Evolutionary conservation across 306 rosid genomes (phyloP).

Genomic region (Glycine soja): DNA sequence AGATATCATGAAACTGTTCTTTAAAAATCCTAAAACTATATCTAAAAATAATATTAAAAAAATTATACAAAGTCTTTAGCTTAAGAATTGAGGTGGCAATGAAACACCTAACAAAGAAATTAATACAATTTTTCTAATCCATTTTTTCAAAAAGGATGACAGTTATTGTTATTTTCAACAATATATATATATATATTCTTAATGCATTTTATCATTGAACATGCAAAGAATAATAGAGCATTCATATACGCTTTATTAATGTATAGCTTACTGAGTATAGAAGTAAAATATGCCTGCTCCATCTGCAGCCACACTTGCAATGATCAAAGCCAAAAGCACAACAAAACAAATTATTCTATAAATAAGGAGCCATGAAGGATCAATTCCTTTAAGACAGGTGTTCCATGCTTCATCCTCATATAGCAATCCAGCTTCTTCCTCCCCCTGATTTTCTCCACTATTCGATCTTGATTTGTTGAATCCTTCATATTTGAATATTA

Average conservation of each 20-base stretch:
- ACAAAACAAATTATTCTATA: slow-evolving; percentile 68
- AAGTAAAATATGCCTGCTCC: slow-evolving; percentile 74
- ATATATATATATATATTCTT: neutral
- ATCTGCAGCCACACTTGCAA: slow-evolving; percentile 56
- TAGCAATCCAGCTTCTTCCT: slow-evolving; percentile 50
- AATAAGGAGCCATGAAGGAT: slow-evolving; percentile 82
- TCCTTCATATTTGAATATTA: slow-evolving; percentile 78
- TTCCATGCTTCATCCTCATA: slow-evolving; percentile 82
- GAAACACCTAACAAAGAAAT: neutral
- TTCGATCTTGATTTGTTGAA: slow-evolving; percentile 45
- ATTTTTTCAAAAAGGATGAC: neutral
- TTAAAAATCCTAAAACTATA: slow-evolving; percentile 15
- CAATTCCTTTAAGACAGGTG: slow-evolving; percentile 67
- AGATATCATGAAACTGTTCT: neutral
- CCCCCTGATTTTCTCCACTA: slow-evolving; percentile 50
- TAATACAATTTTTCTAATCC: slow-evolving; percentile 1
- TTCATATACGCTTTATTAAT: neutral
- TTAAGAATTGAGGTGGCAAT: neutral
- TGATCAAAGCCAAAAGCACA: slow-evolving; percentile 67
- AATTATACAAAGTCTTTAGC: neutral
- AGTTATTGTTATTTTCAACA: neutral
- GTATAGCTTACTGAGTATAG: slow-evolving; percentile 87
- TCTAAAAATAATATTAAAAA: neutral
- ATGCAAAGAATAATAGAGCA: neutral
- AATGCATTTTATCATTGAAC: neutral